Percentiles rank a stretch among this genome's conserved stretches.
These are phyloP conservation scores for Lasiodiplodia hormozganensis DNA, from an alignment of 2,329 filamentous ascomycete species.

Conservation along the genomic window DNA sequence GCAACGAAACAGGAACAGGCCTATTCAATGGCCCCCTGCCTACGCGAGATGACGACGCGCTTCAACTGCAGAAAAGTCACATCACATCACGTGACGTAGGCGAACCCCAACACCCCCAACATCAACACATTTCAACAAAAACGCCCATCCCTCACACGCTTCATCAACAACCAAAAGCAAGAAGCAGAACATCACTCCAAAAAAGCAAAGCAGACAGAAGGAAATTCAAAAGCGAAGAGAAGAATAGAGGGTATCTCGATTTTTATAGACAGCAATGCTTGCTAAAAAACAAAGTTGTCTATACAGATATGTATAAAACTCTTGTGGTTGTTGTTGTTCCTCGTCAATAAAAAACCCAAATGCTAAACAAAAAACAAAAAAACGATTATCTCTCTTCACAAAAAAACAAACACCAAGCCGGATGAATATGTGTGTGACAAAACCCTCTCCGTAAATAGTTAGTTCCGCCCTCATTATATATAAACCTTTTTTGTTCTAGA, in stretches of 20 bases:
- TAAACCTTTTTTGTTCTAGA: not conserved
- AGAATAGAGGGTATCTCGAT: slow-evolving; percentile 13
- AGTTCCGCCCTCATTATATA: not conserved
- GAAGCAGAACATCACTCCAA: not conserved
- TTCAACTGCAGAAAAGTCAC: too few species aligned
- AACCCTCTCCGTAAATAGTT: not conserved
- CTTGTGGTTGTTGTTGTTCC: not conserved
- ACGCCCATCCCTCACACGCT: too few species aligned
- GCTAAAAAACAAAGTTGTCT: not conserved
- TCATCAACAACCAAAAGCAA: too few species aligned
- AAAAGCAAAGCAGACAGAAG: not conserved
- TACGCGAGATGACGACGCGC: too few species aligned
- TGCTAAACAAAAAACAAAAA: not conserved
- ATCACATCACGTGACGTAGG: too few species aligned
- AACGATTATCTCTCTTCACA: not conserved
- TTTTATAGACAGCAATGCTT: slow-evolving; percentile 1
- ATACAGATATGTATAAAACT: not conserved
- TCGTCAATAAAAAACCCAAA: not conserved
- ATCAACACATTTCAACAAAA: too few species aligned
- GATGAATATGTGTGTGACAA: not conserved
- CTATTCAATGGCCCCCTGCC: too few species aligned
- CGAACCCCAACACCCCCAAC: too few species aligned
- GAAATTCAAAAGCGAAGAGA: not conserved
- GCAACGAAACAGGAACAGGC: too few species aligned
- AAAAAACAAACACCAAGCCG: too few species aligned